Base-by-base conservation (phyloP, 2,329 filamentous ascomycete species). In the Lachnellula cervina region DNA sequence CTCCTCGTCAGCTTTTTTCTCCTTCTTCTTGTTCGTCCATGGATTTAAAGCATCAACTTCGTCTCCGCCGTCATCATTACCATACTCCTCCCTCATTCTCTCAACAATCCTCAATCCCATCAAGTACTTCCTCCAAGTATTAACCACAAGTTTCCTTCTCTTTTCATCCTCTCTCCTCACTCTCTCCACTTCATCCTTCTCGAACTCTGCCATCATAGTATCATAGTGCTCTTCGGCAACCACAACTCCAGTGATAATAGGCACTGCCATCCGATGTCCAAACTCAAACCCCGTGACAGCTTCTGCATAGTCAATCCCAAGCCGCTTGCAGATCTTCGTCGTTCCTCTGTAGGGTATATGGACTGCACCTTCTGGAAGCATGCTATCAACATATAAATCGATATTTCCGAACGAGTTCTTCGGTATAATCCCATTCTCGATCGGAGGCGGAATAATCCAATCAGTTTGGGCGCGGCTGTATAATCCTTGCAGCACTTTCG, bases 211-310 rank as follows among this genome's bases (percentile, higher is more conserved):
- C 69, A 89, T 83, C 0, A 97, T 80, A 35, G 81, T 69, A 16
- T 86, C 83, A 58, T 89, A 82, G 62, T 96, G 80, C 71, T 96
- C 92, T 59, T 84, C 81, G 0, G 93, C 90, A 1, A 97, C 82
- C 0, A 99, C 91, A 0, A 97, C 90, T 0, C 93, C 94, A 52
- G 89, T 87, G 28, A 97, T 88, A 0, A 97, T 84, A 0, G 94
- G 94, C 0, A 97, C 90, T 5, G 94, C 94, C 80, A 94, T 92
- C 58, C 94, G 88, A 64, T 94, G 87, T 0, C 93, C 93, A 69
- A 97, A 99, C 68, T 99, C 94, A 69, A 99, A 99, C 1, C 90
- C 94, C 0, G 92, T 92, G 2, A 96, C 94, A 1, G 94, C 94
- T 72, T 97, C 94, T 0, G 94, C 94, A 64, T 86, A 95, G 68